These are phyloP conservation scores for Fraxinus anomala DNA, from an alignment of 257 asterid genomes.

Conservation along the genomic window DNA sequence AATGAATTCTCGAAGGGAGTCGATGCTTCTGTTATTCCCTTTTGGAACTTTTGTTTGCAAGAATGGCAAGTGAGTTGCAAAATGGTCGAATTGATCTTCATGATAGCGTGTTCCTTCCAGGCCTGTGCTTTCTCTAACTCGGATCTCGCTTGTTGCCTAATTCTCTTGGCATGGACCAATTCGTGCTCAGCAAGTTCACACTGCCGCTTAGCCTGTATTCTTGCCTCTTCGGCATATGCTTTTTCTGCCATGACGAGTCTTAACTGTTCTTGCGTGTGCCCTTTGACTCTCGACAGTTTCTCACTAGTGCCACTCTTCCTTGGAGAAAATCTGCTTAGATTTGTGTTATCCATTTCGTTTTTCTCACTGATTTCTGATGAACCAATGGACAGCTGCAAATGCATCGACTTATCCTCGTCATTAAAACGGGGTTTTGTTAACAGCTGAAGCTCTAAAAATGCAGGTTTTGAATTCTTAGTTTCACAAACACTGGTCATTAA, in stretches of 20 bases:
- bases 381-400: constrained; percentile 50
- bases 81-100: constrained; percentile 54
- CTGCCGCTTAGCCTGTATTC: constrained; percentile 64
- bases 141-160: constrained; percentile 69
- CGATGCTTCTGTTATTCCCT: background rate
- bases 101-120: constrained; percentile 56
- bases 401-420: constrained; percentile 36
- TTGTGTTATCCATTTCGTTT: background rate
- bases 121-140: constrained; percentile 66
- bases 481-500: constrained; percentile 19
- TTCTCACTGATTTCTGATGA: constrained; percentile 32
- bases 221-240: constrained; percentile 70
- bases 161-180: constrained; percentile 66
- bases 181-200: constrained; percentile 77
- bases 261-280: constrained; percentile 38
- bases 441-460: constrained; percentile 49
- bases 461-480: background rate
- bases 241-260: constrained; percentile 63
- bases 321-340: constrained; percentile 19
- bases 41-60: constrained; percentile 61
- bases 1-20: constrained; percentile 30
- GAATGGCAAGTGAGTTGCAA: constrained; percentile 63
- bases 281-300: background rate
- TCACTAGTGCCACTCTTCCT: background rate
- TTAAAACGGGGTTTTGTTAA: constrained; percentile 22